A percentile compares a stretch with the other conserved stretches of the same genome.
These are phyloP conservation scores for Podaxis rugospora DNA, from an alignment of 768 basidiomycete species.

Conservation along the genomic window DNA sequence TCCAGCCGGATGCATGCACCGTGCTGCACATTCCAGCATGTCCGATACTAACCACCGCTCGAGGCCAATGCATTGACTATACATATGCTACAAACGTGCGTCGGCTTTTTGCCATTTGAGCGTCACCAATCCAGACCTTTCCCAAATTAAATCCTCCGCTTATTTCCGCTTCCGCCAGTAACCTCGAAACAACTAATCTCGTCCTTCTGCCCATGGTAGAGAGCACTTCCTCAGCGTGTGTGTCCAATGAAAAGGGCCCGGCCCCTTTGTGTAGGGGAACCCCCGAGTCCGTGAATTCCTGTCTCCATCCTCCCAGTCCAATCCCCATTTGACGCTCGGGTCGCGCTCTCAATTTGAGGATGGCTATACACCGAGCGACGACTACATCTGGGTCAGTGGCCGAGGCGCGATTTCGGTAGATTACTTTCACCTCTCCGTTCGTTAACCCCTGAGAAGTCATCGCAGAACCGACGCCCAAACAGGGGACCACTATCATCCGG, in stretches of 20 bases:
- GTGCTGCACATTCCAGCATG: not conserved
- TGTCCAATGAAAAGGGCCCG: not conserved
- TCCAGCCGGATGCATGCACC: not conserved
- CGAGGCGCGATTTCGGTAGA: conserved; percentile 4
- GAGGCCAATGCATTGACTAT: not conserved
- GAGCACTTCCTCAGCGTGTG: not conserved
- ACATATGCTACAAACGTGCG: not conserved
- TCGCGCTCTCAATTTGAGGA: not conserved
- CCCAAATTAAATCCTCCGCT: not conserved
- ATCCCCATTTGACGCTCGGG: not conserved
- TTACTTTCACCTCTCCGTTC: not conserved
- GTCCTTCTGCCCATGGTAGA: not conserved
- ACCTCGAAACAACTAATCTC: not conserved
- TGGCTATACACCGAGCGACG: not conserved
- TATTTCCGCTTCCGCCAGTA: not conserved
- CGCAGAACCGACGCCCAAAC: not conserved
- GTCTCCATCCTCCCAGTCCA: not conserved
- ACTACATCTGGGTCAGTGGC: not conserved
- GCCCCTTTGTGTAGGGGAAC: not conserved
- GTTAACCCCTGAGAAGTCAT: not conserved
- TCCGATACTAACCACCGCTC: not conserved
- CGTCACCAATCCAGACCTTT: not conserved
- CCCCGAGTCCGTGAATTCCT: not conserved
- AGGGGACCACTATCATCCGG: not conserved
- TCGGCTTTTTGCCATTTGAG: not conserved